Base-by-base conservation (phyloP, 805 yeast species). In the Ogataea henricii region DNA sequence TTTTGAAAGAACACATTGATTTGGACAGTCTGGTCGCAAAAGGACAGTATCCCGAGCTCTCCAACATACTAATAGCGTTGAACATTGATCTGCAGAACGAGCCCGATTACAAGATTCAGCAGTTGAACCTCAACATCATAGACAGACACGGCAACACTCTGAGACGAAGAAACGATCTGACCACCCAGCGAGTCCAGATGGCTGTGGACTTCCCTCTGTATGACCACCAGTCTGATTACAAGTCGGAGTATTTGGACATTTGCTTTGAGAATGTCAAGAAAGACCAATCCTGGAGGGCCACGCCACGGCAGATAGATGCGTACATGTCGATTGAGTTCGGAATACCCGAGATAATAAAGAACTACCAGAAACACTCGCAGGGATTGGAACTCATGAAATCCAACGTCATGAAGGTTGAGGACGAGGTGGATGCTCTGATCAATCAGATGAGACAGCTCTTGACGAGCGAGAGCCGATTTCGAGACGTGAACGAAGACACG, bases 251-350 rank as follows among this genome's bases (percentile, higher is more conserved):
- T 41, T 35, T 64, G 16, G 67, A 63, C 47, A 36, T 66, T 18
- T 66, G 70, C 44, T 65, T 65, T 44, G 70, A 66, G 40, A 66
- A 61, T 37, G 39, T 54, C 14, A 58, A 57, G 44, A 35, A 55
- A 27, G 66, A 66, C 47, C 57, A 56, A 39, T 64, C 68, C 2
- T 64, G 68, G 68, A 62, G 46, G 40, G 46, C 59, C 1, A 34
- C 32, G 16, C 59, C 59, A 1, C 37, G 41, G 3, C 22, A 26
- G 7, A 47, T 59, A 14, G 55, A 58, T 33, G 57, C 58, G 4
- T 43, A 46, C 27, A 33, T 62, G 45, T 43, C 45, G 3, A 36
- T 63, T 26, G 49, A 55, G 23, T 60, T 65, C 53, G 70, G 70
- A 1, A 51, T 62, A 8, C 53, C 63, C 4, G 48, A 54, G 17